Percentiles rank a stretch among this genome's conserved stretches.
These are phyloP conservation scores for Furcasterigmium sp. DNA, from an alignment of 2,329 filamentous ascomycete species.

Conservation along the genomic window DNA sequence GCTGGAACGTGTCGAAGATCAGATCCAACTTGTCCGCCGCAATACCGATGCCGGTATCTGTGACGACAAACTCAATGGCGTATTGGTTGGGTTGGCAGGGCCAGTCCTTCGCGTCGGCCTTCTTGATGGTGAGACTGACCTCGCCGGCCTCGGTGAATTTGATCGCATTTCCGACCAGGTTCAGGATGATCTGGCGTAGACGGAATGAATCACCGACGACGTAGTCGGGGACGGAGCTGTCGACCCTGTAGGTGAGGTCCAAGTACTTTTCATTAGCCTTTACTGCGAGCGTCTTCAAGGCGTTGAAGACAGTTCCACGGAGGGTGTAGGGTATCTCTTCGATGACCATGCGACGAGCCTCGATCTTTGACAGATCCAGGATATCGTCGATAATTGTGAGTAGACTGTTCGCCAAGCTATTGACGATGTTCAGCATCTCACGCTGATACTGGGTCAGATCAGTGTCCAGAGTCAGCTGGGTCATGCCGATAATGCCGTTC, in stretches of 20 bases:
- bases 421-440: slow-evolving; percentile 98
- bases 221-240: slow-evolving; percentile 89
- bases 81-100: slow-evolving; percentile 71
- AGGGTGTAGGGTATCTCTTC: slow-evolving; percentile 96
- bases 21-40: slow-evolving; percentile 91
- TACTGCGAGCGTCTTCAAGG: slow-evolving; percentile 91
- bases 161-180: slow-evolving; percentile 96
- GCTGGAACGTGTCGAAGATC: slow-evolving; percentile 98
- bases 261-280: slow-evolving; percentile 95
- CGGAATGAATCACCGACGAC: slow-evolving; percentile 96
- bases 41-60: slow-evolving; percentile 95
- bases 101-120: slow-evolving; percentile 57
- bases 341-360: slow-evolving; percentile 96
- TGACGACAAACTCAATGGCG: slow-evolving; percentile 91
- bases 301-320: slow-evolving; percentile 92
- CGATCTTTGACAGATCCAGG: slow-evolving; percentile 72
- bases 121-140: slow-evolving; percentile 87
- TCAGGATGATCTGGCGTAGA: slow-evolving; percentile 91
- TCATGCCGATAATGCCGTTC: slow-evolving; percentile 98
- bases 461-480: slow-evolving; percentile 90
- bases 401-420: slow-evolving; percentile 92
- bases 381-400: slow-evolving; percentile 93
- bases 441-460: slow-evolving; percentile 91
- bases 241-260: slow-evolving; percentile 88
- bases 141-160: slow-evolving; percentile 98